Base-by-base conservation (phyloP, 805 yeast species). In the Zygoascus flipseniorum region DNA sequence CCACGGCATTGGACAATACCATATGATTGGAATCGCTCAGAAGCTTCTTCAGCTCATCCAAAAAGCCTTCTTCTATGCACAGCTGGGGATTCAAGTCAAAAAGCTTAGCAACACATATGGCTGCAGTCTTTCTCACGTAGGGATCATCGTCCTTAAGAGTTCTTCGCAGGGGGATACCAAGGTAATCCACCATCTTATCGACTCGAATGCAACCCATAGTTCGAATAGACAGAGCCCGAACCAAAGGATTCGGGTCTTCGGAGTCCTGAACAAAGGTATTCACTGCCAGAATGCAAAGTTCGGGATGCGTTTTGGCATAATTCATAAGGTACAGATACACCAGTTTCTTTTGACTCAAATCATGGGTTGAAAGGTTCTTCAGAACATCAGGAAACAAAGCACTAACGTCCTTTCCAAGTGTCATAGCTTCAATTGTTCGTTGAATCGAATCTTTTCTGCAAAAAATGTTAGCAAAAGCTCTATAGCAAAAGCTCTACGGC, bases 131-230 rank as follows among this genome's bases (percentile, higher is more conserved):
- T 58, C 99, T 78, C 49, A 93, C 99, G 66, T 93, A 93, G 1
- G 99, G 98, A 66, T 90, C 90, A 64, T 90, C 97, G 71, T 93
- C 99, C 54, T 75, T 77, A 61, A 93, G 73, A 1, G 98, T 90
- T 62, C 86, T 78, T 58, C 83, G 82, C 58, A 93, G 74, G 0
- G 99, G 99, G 19, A 85, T 83, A 58, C 89, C 93, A 82, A 93
- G 81, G 67, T 93, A 93, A 66, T 92, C 98, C 44, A 89, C 87
- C 82, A 93, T 90, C 69, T 86, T 90, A 65, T 87, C 95, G 18
- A 93, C 98, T 46, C 98, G 76, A 50, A 93, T 89, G 72, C 97
- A 92, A 0, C 99, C 98, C 99, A 93, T 93, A 11, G 99, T 93
- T 65, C 99, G 80, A 55, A 93, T 90, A 0, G 99, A 98, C 71